Evolutionary conservation across 2,329 filamentous ascomycete species (phyloP), one percentile per base, ranked within the genome.

Genomic region (Aspergillus neotritici): DNA sequence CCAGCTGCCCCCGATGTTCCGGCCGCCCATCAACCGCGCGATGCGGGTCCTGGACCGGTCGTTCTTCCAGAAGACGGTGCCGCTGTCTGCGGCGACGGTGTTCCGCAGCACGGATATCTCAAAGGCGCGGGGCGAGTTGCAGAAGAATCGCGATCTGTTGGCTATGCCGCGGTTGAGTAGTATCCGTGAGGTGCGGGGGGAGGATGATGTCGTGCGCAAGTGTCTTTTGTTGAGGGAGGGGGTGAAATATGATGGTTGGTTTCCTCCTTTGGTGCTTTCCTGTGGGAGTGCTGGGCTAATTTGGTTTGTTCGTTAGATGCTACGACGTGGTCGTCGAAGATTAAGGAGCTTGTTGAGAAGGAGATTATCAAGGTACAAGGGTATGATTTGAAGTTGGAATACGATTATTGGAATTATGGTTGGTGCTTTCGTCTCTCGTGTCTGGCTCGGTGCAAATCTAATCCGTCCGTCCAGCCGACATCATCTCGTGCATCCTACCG

Each of bases 401-500:
- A 98, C 67, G 78, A 85, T 55, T 83, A 90, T 67, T 97, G 89
- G 87, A 84, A 74, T 39, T 91, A 94, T 63, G 74, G 85, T 86
- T 75, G 54, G 76, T 63, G 36, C 17, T 13, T 16, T 21, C 31
- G 9, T 38, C 41, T 36, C 7, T 17, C 9, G 6, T 5, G 12
- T 17, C 30, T 5, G 30, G 14, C 6, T 12, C n/a, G 11, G 34
- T 34, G 33, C 47, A 54, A 37, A 52, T 37, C n/a, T n/a, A n/a
- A n/a, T n/a, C n/a, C n/a, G n/a, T n/a, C 17, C 38, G 7, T 34
- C 17, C 42, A 86, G 84, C 84, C 48, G 90, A 97, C 55, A 85
- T 98, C 31, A 86, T 96, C 60, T 74, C 74, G 37, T 80, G 87
- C 3, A 80, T 96, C 43, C 74, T 98, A 1, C 90, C 90, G 0